Percentiles rank a stretch among this genome's conserved stretches.
These are phyloP conservation scores for Verticillium albo-atrum DNA, from an alignment of 2,329 filamentous ascomycete species.

Conservation along the genomic window DNA sequence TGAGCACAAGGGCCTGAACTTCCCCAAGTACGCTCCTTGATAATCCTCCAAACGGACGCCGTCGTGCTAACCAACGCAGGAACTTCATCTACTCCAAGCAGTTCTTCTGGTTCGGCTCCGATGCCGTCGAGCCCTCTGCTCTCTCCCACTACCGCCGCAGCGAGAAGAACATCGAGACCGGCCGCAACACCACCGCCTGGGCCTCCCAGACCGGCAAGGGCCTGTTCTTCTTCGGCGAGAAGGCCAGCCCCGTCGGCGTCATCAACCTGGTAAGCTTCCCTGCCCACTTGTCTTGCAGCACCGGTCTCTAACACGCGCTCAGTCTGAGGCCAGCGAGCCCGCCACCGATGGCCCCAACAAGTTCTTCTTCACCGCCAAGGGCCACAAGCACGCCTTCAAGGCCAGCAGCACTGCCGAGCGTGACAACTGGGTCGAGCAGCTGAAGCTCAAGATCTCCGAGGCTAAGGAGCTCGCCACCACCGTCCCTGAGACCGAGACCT, in stretches of 20 bases:
- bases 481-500: conserved; percentile 74
- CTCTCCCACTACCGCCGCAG: conserved; percentile 75
- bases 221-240: conserved; percentile 87
- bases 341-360: conserved; percentile 71
- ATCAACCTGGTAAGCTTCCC: conserved; percentile 71
- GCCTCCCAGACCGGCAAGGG: conserved; percentile 92
- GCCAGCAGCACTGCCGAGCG: conserved; percentile 70
- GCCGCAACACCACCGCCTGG: conserved; percentile 81
- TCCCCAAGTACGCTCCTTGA: conserved; percentile 71
- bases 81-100: conserved; percentile 89
- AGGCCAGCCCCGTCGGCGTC: conserved; percentile 73
- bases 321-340: conserved; percentile 64
- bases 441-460: conserved; percentile 79
- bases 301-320: conserved; percentile 21
- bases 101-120: conserved; percentile 81
- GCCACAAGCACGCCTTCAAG: conserved; percentile 94
- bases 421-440: conserved; percentile 84
- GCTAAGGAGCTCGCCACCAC: conserved; percentile 75
- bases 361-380: conserved; percentile 80
- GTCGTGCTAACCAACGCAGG: conserved; percentile 43
- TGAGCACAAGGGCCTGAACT: conserved; percentile 82
- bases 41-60: too few species aligned
- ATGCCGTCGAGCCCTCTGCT: conserved; percentile 68
- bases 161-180: conserved; percentile 74
- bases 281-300: neutral